Evolutionary conservation across 176 grass and related monocot genomes (phyloP), one percentile per base, ranked within the genome.

Genomic region (Eleusine coracana): DNA sequence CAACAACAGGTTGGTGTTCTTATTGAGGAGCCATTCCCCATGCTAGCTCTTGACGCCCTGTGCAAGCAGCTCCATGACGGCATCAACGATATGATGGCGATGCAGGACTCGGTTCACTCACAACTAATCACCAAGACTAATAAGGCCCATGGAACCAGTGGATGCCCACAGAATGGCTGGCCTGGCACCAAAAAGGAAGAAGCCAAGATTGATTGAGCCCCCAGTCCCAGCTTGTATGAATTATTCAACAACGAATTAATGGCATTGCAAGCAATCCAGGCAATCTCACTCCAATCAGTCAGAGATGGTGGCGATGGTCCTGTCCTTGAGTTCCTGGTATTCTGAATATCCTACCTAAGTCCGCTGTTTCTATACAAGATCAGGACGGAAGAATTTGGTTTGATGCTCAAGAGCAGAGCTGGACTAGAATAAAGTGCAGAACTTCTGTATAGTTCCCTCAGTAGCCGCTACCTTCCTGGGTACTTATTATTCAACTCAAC

Each of bases 21-120:
- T 27, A 98, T 98, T 18, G 96, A 98, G 85, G 96, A 98, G 80
- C 93, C 96, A 18, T 93, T 98, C 76, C 89, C 93, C 38, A 93
- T 93, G 92, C 89, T 98, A 7, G 83, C 92, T 18, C 85, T 98
- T 7, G 92, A 92, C 44, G 92, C 87, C 6, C 74, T 92, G 42
- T 93, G 92, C 67, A 81, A 90, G 74, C 88, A 93, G 65, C 80
- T 98, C 73, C 91, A 87, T 0, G 89, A 95, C 49, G 83, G 87
- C 76, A 85, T 91, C 41, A 64, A 67, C 42, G 96, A 98, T 75
- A 77, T 86, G 41, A 72, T 90, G 83, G 88, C 85, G 1, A 45
- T 95, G 73, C 88, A 96, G 55, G 80, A 78, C 42, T 86, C 46
- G n/a, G 91, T 98, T 77, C 85, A 71, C 46, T 74, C 50, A 40